These are phyloP conservation scores for Bruguiera sexangula DNA, from an alignment of 345 rosid species.

Conservation along the genomic window DNA sequence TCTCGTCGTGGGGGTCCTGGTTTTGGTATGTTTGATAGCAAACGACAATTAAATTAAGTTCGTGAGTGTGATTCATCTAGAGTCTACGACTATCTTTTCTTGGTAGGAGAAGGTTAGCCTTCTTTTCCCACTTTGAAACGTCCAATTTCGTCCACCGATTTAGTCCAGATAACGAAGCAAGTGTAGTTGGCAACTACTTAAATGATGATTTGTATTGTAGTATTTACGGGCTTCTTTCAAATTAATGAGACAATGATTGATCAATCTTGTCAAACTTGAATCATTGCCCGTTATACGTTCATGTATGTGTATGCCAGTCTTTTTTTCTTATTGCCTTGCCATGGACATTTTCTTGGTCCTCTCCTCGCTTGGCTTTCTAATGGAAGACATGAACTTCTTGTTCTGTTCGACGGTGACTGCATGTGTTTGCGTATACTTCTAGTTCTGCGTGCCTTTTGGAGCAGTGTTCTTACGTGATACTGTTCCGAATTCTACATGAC, in stretches of 20 bases:
- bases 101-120: not conserved
- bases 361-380: not conserved
- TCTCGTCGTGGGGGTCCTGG: not conserved
- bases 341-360: not conserved
- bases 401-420: slow-evolving; percentile 18
- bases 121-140: not conserved
- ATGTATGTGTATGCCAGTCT: no score
- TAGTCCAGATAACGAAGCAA: not conserved
- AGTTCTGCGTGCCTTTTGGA: not conserved
- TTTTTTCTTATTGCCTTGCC: not conserved
- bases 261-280: not conserved
- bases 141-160: not conserved
- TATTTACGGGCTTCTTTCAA: not conserved
- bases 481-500: not conserved
- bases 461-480: not conserved
- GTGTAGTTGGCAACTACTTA: no score
- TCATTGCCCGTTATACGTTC: not conserved
- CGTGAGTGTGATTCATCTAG: no score
- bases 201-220: no score
- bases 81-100: no score
- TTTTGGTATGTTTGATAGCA: not conserved
- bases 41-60: not conserved
- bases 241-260: not conserved
- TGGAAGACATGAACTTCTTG: slow-evolving; percentile 11
- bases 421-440: not conserved